phyloP scores from a whole-genome alignment of 2,329 filamentous ascomycete species.

The Aspergillus sergii region DNA sequence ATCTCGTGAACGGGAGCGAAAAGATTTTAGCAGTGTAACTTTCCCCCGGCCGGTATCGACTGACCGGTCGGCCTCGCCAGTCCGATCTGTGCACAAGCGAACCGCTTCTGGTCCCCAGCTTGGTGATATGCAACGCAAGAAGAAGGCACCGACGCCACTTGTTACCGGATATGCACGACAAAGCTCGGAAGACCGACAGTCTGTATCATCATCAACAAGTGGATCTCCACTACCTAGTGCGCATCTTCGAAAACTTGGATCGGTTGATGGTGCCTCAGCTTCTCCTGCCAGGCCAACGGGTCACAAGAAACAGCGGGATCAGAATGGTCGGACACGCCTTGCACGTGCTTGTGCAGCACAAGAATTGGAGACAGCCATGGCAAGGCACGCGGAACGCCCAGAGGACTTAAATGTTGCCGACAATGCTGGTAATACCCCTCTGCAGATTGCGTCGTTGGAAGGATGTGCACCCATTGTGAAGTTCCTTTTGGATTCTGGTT shows the following conservation, averaged over 20 bases:
- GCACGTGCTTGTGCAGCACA: slow-evolving; percentile 88
- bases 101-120: slow-evolving; percentile 38
- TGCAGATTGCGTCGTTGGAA: slow-evolving; percentile 89
- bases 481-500: slow-evolving; percentile 81
- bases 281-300: slow-evolving; percentile 66
- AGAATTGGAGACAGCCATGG: slow-evolving; percentile 76
- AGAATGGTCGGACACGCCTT: slow-evolving; percentile 86
- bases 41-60: slow-evolving; percentile 33
- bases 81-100: slow-evolving; percentile 39
- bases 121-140: slow-evolving; percentile 28
- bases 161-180: slow-evolving; percentile 46
- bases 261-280: slow-evolving; percentile 51
- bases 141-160: slow-evolving; percentile 45
- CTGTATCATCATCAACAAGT: slow-evolving; percentile 47
- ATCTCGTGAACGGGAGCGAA: slow-evolving; percentile 27
- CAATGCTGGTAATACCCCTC: slow-evolving; percentile 92
- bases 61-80: slow-evolving; percentile 40
- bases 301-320: slow-evolving; percentile 86
- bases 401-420: slow-evolving; percentile 88
- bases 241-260: slow-evolving; percentile 45
- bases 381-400: slow-evolving; percentile 73
- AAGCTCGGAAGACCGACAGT: slow-evolving; percentile 49
- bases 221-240: slow-evolving; percentile 47
- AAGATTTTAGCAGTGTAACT: slow-evolving; percentile 29
- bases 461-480: slow-evolving; percentile 86